Base-by-base conservation (phyloP, 2,329 filamentous ascomycete species). In the Harringtonia lauricola region DNA sequence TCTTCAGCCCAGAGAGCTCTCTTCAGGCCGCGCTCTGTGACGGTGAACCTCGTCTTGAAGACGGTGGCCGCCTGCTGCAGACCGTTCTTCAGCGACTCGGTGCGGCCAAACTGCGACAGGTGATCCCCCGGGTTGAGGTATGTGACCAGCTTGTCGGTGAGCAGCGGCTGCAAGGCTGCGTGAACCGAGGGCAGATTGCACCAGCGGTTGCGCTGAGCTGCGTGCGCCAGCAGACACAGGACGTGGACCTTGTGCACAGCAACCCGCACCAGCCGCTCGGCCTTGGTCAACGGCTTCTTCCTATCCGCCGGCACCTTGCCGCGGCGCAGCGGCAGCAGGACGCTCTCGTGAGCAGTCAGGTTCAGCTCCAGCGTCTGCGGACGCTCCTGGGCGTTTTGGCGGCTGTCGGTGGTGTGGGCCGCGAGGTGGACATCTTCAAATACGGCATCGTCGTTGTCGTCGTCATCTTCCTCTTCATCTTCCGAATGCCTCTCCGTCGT, bases 221-320 rank as follows among this genome's bases (percentile, higher is more conserved):
- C 73, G 60, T 96, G 86, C 10, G 79, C 77, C 15, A 98, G 63
- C 2, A 98, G 70, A 57, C 86, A 94, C 14, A 95, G 65, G 1
- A 96, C 51, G 62, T 98, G 89, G 48, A 80, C 69, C 61, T 90
- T 94, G 61, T 98, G 92, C n/a, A 88, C 71, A 41, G 86, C 74
- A 26, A 92, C 59, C 18, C 89, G 77, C 14, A 59, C 64, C 36
- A 63, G 62, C 48, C 66, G 73, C 52, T 81, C 76, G 18, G 68
- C 68, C 49, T 66, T 72, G 21, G 61, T 74, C 4, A 78, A 62
- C 2, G 71, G 67, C 53, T 71, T 79, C 41, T 70, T 67, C 38
- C 70, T 64, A 21, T 49, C 54, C 2, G 49, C 48, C 33, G 55
- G 57, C 39, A 60, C 63, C 36, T 50, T 34, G 39, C 57, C 30